Evolutionary conservation across 331 rosid genomes (phyloP), one percentile per base, ranked within the genome.

Genomic region (Pyrus hybrid): DNA sequence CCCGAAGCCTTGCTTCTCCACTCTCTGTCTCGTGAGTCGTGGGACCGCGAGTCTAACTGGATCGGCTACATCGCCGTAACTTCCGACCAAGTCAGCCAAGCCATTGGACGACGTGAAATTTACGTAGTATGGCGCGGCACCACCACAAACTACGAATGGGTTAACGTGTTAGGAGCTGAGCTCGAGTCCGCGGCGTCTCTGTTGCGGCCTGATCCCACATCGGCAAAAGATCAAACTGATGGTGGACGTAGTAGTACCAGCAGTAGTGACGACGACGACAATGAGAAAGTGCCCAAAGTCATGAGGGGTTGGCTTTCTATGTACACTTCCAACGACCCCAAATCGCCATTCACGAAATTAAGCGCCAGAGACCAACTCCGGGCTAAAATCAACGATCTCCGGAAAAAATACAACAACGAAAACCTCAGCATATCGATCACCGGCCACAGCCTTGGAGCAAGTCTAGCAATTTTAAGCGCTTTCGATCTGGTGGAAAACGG

Each of bases 1-100:
- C 90, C 86, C 0, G 84, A 86, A 28, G 95, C 87, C 18, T 65
- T 91, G 13, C 51, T 91, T 29, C 78, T 91, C 49, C 89, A 74
- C 66, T 84, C 97, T 4, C 22, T 57, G 30, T 86, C 97, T 0
- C 85, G 83, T 22, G 91, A 87, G 69, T 64, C 88, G 0, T 87
- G 97, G 93, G 95, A 91, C 80, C 91, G 90, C 29, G 95, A 91
- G 70, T 86, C 91, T 58, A 89, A 91, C 67, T 91, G 92, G 94
- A 87, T 91, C 47, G 93, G 95, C 28, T 91, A 81, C 71, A 58
- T 89, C 18, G 95, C 93, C 8, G 87, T 91, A 58, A 81, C 85
- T 68, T 73, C 84, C 17, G 88, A 91, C 23, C 26, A 30, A 2
- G 79, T 43, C 53, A 54, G 72, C 45, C 12, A 9, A 4, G 63